Percentiles rank a stretch among this genome's conserved stretches.
phyloP scores from a whole-genome alignment of 2,329 filamentous ascomycete genomes.

The Sporothrix protearum region DNA sequence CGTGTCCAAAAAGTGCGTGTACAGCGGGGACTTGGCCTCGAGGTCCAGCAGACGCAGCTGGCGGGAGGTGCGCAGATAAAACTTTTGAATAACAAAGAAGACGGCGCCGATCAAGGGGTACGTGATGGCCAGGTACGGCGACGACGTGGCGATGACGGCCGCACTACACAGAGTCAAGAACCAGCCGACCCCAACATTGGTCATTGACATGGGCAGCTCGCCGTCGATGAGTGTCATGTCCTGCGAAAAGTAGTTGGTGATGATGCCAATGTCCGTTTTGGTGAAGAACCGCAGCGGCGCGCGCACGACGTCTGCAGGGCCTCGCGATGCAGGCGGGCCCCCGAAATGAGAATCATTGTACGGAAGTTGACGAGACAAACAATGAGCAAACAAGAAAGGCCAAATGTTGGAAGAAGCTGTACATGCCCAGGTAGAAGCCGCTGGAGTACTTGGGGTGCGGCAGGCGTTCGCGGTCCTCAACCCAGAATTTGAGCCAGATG shows the following conservation, averaged over 20 bases:
- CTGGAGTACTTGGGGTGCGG: slow-evolving; percentile 26
- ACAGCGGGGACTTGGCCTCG: slow-evolving; percentile 58
- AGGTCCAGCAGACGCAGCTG: slow-evolving; percentile 60
- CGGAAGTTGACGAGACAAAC: slow-evolving; percentile 29
- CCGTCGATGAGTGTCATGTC: slow-evolving; percentile 43
- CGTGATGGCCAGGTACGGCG: slow-evolving; percentile 37
- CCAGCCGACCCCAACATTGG: slow-evolving; percentile 29
- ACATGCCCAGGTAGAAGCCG: slow-evolving; percentile 35
- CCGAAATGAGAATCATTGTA: slow-evolving; percentile 29
- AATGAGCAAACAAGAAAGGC: slow-evolving; percentile 28
- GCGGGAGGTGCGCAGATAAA: slow-evolving; percentile 58
- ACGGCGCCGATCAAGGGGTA: slow-evolving; percentile 48
- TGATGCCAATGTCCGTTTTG: slow-evolving; percentile 37
- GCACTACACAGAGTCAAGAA: slow-evolving; percentile 32
- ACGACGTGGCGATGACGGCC: slow-evolving; percentile 33
- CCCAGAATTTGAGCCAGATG: slow-evolving; percentile 36
- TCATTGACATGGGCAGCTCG: slow-evolving; percentile 36
- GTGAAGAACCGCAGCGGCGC: slow-evolving; percentile 38
- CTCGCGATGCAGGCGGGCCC: slow-evolving; percentile 32
- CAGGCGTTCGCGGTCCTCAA: slow-evolving; percentile 26
- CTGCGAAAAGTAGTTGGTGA: slow-evolving; percentile 43
- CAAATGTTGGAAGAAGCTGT: slow-evolving; percentile 31
- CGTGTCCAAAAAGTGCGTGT: slow-evolving; percentile 54
- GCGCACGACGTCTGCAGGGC: slow-evolving; percentile 36
- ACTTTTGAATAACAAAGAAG: slow-evolving; percentile 51